phyloP scores from a whole-genome alignment of 106 monocot species.

The Posidonia australis region DNA sequence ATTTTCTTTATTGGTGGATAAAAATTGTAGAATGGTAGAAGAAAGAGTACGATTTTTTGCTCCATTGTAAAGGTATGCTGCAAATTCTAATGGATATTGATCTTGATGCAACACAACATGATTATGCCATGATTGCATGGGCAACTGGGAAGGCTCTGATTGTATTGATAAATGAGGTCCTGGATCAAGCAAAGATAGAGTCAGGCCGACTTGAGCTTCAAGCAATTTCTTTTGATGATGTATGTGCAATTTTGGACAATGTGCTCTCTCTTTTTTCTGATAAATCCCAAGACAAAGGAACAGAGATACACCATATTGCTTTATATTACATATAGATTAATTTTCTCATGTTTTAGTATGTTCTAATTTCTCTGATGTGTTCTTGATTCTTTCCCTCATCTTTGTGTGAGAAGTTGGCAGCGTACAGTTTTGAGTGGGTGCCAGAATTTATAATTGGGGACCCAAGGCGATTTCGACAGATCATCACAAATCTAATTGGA shows the following conservation, averaged over 20 bases:
- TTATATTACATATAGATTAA: too few species aligned
- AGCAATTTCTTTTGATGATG: conserved; percentile 49
- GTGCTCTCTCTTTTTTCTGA: too few species aligned
- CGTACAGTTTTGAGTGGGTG: conserved; percentile 63
- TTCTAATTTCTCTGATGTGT: not conserved
- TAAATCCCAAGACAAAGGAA: too few species aligned
- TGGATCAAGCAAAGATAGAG: too few species aligned
- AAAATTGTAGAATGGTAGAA: not conserved
- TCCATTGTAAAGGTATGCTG: conserved; percentile 48
- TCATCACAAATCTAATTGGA: conserved; percentile 86
- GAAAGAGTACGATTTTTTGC: too few species aligned
- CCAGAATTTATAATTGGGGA: conserved; percentile 75
- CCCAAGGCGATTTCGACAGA: conserved; percentile 85
- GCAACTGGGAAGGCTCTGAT: conserved; percentile 64
- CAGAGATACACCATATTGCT: too few species aligned
- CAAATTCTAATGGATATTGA: conserved; percentile 85
- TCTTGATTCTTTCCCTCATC: not conserved
- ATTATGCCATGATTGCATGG: conserved; percentile 71
- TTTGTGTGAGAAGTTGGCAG: conserved; percentile 22
- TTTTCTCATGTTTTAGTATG: not conserved
- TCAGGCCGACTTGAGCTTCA: conserved; percentile 82
- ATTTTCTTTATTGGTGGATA: not conserved
- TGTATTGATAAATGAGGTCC: conserved; percentile 69
- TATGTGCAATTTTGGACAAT: not conserved
- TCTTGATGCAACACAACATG: conserved; percentile 71